phyloP scores from a whole-genome alignment of 495 filamentous ascomycete species.

The Annulohypoxylon bovei region DNA sequence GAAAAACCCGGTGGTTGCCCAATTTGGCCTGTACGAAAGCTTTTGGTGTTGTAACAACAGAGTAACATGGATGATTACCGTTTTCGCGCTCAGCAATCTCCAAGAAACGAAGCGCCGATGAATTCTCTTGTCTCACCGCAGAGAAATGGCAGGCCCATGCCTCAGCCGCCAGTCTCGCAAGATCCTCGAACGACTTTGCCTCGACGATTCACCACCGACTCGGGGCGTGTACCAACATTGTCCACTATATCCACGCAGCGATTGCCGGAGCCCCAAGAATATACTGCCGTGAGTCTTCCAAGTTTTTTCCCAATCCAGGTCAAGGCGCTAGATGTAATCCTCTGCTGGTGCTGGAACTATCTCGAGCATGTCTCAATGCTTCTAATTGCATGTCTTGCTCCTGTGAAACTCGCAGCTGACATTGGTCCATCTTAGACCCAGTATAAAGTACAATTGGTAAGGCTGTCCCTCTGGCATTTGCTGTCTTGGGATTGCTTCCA shows the following conservation, averaged over 20 bases:
- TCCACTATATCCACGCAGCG: conserved; percentile 69
- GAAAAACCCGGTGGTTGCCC: conserved; percentile 49
- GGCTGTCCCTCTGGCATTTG: conserved; percentile 35
- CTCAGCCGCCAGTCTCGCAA: conserved; percentile 64
- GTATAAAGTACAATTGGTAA: conserved; percentile 70
- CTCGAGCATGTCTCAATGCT: conserved; percentile 43
- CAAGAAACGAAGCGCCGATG: conserved; percentile 74
- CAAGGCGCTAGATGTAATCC: conserved; percentile 10
- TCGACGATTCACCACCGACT: conserved; percentile 93
- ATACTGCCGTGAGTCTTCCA: conserved; percentile 54
- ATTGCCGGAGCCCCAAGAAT: conserved; percentile 54
- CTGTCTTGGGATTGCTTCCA: conserved; percentile 5
- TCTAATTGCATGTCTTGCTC: conserved; percentile 43
- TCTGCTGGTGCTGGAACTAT: conserved; percentile 23
- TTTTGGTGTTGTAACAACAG: conserved; percentile 53
- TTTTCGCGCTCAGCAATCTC: conserved; percentile 77
- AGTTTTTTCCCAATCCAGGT: conserved; percentile 6
- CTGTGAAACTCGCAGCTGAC: conserved; percentile 49
- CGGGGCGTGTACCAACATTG: conserved; percentile 84
- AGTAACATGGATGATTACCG: conserved; percentile 74
- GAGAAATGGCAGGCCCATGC: conserved; percentile 69
- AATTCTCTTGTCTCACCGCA: conserved; percentile 75
- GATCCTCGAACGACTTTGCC: conserved; percentile 79
- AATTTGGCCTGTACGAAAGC: conserved; percentile 59
- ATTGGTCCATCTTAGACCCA: conserved; percentile 53